Evolutionary conservation across 257 asterid species (phyloP).

Genomic region (Solanum ossicruentum): DNA sequence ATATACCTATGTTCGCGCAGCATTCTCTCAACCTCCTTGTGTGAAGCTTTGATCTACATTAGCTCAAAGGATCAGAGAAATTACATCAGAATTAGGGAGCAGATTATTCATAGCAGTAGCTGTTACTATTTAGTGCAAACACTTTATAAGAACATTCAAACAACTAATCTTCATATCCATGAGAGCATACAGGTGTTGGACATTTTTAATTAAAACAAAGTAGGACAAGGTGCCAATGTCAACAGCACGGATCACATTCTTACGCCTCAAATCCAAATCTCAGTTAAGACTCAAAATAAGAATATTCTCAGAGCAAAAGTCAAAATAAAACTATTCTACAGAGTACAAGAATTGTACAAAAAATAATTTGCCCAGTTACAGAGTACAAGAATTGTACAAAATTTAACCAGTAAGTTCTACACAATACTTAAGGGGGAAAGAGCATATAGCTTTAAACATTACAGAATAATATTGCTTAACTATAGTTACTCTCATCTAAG

Average conservation of each 20-base stretch:
- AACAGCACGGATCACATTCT: not conserved
- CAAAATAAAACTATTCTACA: not conserved
- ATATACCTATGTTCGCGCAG: constrained; percentile 65
- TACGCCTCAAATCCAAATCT: not conserved
- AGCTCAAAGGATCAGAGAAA: constrained; percentile 23
- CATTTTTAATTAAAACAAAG: not conserved
- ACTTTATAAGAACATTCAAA: not conserved
- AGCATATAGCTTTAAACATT: not conserved
- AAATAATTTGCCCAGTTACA: not conserved
- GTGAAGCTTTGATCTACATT: constrained; percentile 83
- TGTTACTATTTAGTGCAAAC: not conserved
- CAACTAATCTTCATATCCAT: not conserved
- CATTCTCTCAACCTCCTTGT: constrained; percentile 80
- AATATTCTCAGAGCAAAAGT: not conserved
- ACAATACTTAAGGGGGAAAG: not conserved
- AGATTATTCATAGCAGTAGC: not conserved
- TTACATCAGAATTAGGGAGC: not conserved
- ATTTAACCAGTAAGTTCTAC: not conserved
- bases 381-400: not conserved
- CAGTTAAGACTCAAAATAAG: not conserved
- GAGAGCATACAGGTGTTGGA: not conserved
- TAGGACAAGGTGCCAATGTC: not conserved
- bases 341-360: not conserved
- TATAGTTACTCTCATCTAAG: not conserved
- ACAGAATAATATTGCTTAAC: not conserved